Percentiles rank a stretch among this genome's conserved stretches.
These are phyloP conservation scores for Colletotrichum costaricense DNA, from an alignment of 2,329 filamentous ascomycete species.

Conservation along the genomic window DNA sequence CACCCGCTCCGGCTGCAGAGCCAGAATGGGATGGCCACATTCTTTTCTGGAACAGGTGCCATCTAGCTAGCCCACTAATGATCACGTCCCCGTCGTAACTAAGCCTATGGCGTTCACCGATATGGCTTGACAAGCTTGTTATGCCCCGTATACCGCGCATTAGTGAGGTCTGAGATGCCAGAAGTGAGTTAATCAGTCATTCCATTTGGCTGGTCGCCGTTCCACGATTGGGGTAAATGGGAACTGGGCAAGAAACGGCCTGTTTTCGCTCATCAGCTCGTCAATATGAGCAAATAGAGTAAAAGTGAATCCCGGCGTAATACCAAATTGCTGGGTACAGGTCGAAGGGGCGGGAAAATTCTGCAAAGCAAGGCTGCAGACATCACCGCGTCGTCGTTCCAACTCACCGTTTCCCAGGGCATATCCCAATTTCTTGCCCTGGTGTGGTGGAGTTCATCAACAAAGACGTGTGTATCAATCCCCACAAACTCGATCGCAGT, in stretches of 20 bases:
- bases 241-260: background rate
- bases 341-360: background rate
- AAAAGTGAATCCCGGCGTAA: background rate
- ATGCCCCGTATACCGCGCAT: background rate
- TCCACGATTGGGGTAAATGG: background rate
- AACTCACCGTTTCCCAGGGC: constrained; percentile 18
- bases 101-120: background rate
- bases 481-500: constrained; percentile 13
- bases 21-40: background rate
- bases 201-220: background rate
- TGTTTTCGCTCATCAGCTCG: background rate
- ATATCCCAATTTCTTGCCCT: constrained; percentile 23
- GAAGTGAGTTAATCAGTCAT: background rate
- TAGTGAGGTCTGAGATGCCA: background rate
- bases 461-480: background rate
- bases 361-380: constrained; percentile 9
- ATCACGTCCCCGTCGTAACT: background rate
- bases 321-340: background rate
- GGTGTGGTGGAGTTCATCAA: constrained; percentile 10
- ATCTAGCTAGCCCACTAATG: background rate
- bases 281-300: background rate
- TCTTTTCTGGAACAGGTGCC: background rate
- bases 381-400: background rate
- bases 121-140: background rate
- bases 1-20: background rate